Conservation (phyloP, 371 early-diverging fungal species). For the Mucor velutinosus region DNA sequence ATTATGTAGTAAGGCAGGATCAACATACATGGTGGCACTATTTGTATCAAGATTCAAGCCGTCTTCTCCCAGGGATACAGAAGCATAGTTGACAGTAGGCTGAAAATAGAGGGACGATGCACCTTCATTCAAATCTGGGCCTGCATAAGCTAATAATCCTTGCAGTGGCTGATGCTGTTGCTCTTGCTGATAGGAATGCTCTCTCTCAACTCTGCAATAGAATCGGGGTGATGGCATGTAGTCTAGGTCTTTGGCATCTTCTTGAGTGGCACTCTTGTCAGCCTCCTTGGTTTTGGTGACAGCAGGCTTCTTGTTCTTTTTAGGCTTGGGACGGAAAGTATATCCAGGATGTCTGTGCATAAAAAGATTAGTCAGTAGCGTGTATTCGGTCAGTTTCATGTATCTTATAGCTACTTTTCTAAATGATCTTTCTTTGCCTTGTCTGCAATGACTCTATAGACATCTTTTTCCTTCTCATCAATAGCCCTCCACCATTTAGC, state of each 20-base stretch:
- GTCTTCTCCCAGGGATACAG: neutral
- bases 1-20: neutral
- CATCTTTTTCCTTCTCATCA: conserved; percentile 51
- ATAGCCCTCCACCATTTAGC: conserved; percentile 70
- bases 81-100: neutral
- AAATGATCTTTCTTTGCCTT: conserved; percentile 58
- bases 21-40: neutral
- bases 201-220: neutral
- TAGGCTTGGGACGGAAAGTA: conserved; percentile 70
- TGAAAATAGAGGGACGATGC: neutral
- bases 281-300: neutral
- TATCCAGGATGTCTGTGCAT: conserved; percentile 63
- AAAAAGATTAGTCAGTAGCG: conserved; percentile 4
- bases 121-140: neutral
- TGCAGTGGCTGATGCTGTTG: neutral
- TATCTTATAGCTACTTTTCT: conserved; percentile 44
- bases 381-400: neutral
- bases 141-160: neutral
- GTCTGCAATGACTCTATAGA: conserved; percentile 57
- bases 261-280: neutral
- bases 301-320: conserved; percentile 28
- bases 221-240: neutral
- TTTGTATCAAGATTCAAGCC: neutral
- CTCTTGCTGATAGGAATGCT: neutral
- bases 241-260: neutral